These are phyloP conservation scores for Prinsepia uniflora DNA, from an alignment of 306 rosid genomes.

Conservation along the genomic window DNA sequence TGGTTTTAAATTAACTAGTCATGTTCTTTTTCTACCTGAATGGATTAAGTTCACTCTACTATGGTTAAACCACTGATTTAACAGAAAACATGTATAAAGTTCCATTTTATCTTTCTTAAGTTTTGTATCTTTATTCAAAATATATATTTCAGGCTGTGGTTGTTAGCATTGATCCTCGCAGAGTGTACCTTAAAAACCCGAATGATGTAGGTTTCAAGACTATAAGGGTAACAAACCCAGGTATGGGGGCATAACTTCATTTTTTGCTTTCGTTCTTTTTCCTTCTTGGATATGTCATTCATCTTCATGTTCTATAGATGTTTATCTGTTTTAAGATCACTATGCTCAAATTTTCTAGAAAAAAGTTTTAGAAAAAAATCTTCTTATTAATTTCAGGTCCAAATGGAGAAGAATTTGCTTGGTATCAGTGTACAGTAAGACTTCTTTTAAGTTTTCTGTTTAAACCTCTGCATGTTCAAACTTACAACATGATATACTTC, in stretches of 20 bases:
- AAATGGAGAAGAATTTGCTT: slow-evolving; percentile 86
- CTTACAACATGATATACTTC: background rate
- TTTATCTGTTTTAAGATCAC: background rate
- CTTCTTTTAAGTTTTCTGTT: slow-evolving; percentile 10
- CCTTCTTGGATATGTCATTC: background rate
- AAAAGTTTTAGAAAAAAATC: background rate
- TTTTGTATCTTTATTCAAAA: slow-evolving; percentile 4
- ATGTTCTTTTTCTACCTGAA: background rate
- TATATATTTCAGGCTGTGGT: slow-evolving; percentile 77
- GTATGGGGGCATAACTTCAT: slow-evolving; percentile 30
- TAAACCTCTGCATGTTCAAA: slow-evolving; percentile 15
- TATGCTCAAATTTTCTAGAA: background rate
- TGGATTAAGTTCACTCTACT: slow-evolving; percentile 2
- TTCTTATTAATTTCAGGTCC: slow-evolving; percentile 68
- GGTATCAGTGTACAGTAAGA: slow-evolving; percentile 97
- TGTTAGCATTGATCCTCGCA: slow-evolving; percentile 91
- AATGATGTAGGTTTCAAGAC: slow-evolving; percentile 71
- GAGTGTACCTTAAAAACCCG: slow-evolving; percentile 67
- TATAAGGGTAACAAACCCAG: slow-evolving; percentile 51
- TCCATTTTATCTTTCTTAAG: slow-evolving; percentile 7
- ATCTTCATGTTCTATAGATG: background rate
- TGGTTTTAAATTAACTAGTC: background rate
- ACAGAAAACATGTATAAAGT: slow-evolving; percentile 4
- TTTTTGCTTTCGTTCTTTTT: slow-evolving; percentile 5
- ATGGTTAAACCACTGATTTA: background rate